Evolutionary conservation across 768 basidiomycete species (phyloP).

Genomic region (Rhizopogon sp.): DNA sequence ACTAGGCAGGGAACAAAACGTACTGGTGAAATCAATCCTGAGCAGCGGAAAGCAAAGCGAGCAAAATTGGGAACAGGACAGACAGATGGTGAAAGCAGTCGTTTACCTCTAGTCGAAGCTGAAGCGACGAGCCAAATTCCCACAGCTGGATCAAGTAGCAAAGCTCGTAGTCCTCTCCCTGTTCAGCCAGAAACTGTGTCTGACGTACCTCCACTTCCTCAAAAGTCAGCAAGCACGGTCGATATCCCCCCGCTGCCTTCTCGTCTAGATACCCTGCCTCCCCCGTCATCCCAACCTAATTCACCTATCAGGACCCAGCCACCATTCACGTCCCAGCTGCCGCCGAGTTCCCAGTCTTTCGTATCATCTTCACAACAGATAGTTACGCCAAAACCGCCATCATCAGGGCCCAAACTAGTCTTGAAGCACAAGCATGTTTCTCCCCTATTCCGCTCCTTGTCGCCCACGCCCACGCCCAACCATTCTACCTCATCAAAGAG

Average conservation of each 20-base stretch:
- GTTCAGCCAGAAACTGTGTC: neutral
- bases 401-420: neutral
- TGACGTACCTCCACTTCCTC: neutral
- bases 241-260: neutral
- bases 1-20: neutral
- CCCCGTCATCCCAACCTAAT: neutral
- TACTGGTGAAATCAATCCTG: neutral
- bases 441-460: neutral
- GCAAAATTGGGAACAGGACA: neutral
- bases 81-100: neutral
- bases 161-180: neutral
- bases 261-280: constrained; percentile 1
- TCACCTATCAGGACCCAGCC: neutral
- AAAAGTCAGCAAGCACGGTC: neutral
- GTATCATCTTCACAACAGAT: neutral
- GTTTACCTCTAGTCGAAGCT: neutral
- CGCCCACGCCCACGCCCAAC: neutral
- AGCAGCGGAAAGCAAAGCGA: neutral
- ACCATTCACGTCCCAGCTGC: neutral
- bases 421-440: neutral
- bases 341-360: neutral
- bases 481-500: neutral
- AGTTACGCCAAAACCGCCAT: neutral
- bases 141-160: neutral
- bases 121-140: neutral